These are phyloP conservation scores for Fusarium tanahbumbuense DNA, from an alignment of 2,329 filamentous ascomycete species.

Conservation along the genomic window DNA sequence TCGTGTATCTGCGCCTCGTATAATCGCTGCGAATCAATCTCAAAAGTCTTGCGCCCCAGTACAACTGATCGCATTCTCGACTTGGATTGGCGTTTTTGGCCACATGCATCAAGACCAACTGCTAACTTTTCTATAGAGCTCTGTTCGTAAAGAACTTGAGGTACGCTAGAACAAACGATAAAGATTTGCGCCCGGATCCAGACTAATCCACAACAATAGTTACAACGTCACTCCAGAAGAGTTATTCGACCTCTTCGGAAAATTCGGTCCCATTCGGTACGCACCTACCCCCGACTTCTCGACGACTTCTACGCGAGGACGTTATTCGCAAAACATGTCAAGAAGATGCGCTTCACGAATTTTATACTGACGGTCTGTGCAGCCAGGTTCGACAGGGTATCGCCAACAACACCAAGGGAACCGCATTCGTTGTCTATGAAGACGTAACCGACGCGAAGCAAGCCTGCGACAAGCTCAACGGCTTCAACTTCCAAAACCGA, in stretches of 20 bases:
- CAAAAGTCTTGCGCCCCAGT: slow-evolving; percentile 22
- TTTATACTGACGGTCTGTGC: slow-evolving; percentile 43
- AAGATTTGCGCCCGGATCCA: slow-evolving; percentile 21
- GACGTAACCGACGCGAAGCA: slow-evolving; percentile 99
- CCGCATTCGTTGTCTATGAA: slow-evolving; percentile 98
- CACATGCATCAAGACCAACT: slow-evolving; percentile 14
- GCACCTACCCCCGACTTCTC: slow-evolving; percentile 49
- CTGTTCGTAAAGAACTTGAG: slow-evolving; percentile 99
- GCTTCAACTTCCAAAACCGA: slow-evolving; percentile 99
- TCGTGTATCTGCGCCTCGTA: neutral
- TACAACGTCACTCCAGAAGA: slow-evolving; percentile 99
- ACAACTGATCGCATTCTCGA: slow-evolving; percentile 23
- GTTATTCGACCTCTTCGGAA: slow-evolving; percentile 98
- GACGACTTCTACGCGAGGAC: slow-evolving; percentile 8
- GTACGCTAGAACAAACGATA: slow-evolving; percentile 61
- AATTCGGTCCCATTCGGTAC: slow-evolving; percentile 95
- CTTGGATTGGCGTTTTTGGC: neutral
- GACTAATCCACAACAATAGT: slow-evolving; percentile 74
- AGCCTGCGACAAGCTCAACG: slow-evolving; percentile 99
- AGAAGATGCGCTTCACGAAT: slow-evolving; percentile 15
- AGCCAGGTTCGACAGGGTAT: slow-evolving; percentile 99
- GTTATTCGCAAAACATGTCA: slow-evolving; percentile 13
- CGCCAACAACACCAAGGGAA: slow-evolving; percentile 96
- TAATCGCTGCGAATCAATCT: slow-evolving; percentile 24
- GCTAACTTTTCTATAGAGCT: slow-evolving; percentile 73